Percentiles rank a stretch among this genome's conserved stretches.
These are phyloP conservation scores for Didymella lethalis DNA, from an alignment of 2,329 filamentous ascomycete species.

Conservation along the genomic window DNA sequence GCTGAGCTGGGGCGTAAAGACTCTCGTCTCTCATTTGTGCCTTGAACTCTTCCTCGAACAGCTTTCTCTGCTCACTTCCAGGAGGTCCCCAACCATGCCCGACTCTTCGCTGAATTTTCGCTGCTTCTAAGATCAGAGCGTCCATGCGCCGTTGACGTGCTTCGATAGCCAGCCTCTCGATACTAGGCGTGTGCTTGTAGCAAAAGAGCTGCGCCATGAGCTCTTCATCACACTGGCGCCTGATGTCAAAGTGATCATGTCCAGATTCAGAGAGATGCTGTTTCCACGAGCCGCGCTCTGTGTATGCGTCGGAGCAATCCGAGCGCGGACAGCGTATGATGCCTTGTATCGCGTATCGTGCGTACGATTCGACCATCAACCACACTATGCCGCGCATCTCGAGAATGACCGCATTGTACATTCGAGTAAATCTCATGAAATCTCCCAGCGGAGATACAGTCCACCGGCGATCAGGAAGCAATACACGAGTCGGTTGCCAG, in stretches of 20 bases:
- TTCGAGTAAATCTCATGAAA: background rate
- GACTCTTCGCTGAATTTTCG: conserved; percentile 7
- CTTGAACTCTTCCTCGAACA: conserved; percentile 12
- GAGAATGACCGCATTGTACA: background rate
- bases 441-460: conserved; percentile 14
- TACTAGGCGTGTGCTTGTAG: conserved; percentile 4
- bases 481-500: conserved; percentile 17
- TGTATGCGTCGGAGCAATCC: conserved; percentile 11
- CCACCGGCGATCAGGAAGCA: conserved; percentile 12
- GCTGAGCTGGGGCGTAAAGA: background rate
- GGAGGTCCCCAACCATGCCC: conserved; percentile 9
- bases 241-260: background rate
- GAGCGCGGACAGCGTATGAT: conserved; percentile 14
- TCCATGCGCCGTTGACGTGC: background rate
- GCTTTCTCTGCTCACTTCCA: conserved; percentile 13
- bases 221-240: background rate
- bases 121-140: background rate
- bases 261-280: background rate
- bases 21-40: conserved; percentile 8
- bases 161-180: background rate
- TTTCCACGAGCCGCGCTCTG: background rate
- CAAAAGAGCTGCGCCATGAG: background rate
- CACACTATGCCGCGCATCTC: conserved; percentile 11
- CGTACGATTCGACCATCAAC: conserved; percentile 19
- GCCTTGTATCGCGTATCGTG: conserved; percentile 11